Evolutionary conservation across 768 basidiomycete species (phyloP).

Genomic region (Leucosporidium yakuticum): DNA sequence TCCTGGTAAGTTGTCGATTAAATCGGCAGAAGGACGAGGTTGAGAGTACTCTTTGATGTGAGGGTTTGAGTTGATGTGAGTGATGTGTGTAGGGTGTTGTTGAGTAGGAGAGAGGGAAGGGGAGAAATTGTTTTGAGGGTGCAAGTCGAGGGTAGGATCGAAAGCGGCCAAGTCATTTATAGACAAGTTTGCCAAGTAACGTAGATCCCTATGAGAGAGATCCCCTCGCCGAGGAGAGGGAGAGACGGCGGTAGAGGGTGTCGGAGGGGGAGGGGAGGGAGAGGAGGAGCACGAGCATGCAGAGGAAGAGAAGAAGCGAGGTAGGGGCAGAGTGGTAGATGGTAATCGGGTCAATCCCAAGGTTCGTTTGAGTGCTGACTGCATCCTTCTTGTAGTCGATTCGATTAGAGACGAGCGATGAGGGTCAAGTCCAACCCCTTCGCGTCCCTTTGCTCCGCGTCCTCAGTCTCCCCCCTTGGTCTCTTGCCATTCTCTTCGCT

Average conservation of each 20-base stretch:
- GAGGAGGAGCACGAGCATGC: not conserved
- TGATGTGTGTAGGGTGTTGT: constrained; percentile 4
- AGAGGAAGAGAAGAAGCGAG: not conserved
- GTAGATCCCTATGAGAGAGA: constrained; percentile 10
- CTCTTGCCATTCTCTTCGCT: no score
- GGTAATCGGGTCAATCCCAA: no score
- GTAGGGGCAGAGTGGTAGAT: no score
- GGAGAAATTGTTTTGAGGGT: constrained; percentile 17
- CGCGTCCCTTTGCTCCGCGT: no score
- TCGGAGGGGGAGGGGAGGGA: not conserved
- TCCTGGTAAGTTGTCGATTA: constrained; percentile 28
- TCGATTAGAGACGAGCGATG: no score
- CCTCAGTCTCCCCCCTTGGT: no score
- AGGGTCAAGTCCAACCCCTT: no score
- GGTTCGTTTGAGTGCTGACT: no score
- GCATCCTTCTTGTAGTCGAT: no score
- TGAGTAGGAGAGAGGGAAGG: not conserved
- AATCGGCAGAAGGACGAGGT: constrained; percentile 16
- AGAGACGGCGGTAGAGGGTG: not conserved
- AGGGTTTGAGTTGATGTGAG: constrained; percentile 25
- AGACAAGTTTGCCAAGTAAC: constrained; percentile 12
- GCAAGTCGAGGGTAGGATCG: constrained; percentile 22
- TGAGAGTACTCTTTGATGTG: constrained; percentile 19
- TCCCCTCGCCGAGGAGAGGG: constrained; percentile 8
- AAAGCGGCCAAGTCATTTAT: constrained; percentile 23